Evolutionary conservation across 2,329 filamentous ascomycete species (phyloP).

Genomic region (Microcyclospora tardicrescens): DNA sequence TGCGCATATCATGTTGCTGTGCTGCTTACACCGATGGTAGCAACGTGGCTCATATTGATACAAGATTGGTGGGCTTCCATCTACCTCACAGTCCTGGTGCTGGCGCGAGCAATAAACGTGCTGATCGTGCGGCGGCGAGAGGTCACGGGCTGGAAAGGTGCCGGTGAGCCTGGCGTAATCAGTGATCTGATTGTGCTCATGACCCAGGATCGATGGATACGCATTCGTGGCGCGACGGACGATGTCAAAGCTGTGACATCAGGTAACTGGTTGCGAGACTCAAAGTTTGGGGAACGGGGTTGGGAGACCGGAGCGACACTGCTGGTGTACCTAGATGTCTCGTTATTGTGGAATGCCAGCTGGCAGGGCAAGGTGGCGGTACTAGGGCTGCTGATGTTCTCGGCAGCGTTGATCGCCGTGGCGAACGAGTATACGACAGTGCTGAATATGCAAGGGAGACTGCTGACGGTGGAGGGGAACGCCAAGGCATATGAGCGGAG

Average conservation of each 20-base stretch:
- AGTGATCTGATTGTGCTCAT: conserved; percentile 43
- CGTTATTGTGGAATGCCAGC: conserved; percentile 43
- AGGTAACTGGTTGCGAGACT: conserved; percentile 42
- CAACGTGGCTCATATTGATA: conserved; percentile 2
- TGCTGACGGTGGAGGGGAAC: conserved; percentile 14
- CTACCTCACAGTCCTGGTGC: conserved; percentile 36
- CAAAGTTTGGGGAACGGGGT: conserved; percentile 39
- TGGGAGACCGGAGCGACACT: conserved; percentile 43
- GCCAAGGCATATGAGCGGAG: conserved; percentile 21
- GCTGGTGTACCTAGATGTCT: conserved; percentile 45
- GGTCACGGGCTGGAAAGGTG: conserved; percentile 23
- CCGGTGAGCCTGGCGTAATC: conserved; percentile 23
- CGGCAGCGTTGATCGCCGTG: conserved; percentile 40
- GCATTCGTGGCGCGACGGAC: conserved; percentile 40
- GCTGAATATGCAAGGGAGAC: conserved; percentile 40
- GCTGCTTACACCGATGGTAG: background rate
- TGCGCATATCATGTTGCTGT: no score
- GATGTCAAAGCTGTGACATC: conserved; percentile 49
- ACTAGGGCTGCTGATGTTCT: conserved; percentile 39
- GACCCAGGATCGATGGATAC: conserved; percentile 38
- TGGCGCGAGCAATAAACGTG: conserved; percentile 44
- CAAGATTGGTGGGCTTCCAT: conserved; percentile 32
- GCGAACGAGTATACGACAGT: conserved; percentile 39
- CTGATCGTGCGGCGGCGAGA: conserved; percentile 43
- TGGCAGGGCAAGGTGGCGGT: conserved; percentile 41